These are phyloP conservation scores for Blepharisma undulans DNA, from an alignment of 169 alveolate species.

Conservation along the genomic window DNA sequence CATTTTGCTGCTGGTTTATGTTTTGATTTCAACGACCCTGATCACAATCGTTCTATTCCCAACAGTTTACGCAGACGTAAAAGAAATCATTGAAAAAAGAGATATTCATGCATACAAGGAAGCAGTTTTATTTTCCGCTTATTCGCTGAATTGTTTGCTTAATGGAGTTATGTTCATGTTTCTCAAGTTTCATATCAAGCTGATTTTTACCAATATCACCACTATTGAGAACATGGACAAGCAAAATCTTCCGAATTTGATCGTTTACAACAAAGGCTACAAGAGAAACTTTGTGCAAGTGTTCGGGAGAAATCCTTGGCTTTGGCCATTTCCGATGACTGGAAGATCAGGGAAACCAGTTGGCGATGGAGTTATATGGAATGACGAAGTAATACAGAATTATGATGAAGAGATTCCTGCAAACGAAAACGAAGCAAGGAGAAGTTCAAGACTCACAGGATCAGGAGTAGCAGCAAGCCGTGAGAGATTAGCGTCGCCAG, in stretches of 20 bases:
- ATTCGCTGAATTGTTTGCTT: not conserved
- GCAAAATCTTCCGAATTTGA: conserved; percentile 3
- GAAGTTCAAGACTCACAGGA: not conserved
- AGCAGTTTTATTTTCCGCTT: not conserved
- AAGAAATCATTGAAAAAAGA: not conserved
- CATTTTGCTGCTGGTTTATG: conserved; percentile 67
- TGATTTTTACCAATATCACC: conserved; percentile 55
- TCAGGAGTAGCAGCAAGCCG: not conserved
- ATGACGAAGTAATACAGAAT: not conserved
- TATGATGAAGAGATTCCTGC: conserved; percentile 29
- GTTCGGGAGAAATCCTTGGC: conserved; percentile 67
- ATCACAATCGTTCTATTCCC: not conserved
- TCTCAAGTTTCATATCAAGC: conserved; percentile 63
- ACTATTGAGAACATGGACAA: conserved; percentile 76
- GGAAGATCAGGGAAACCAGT: conserved; percentile 81
- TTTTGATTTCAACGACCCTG: conserved; percentile 50
- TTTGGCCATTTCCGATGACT: conserved; percentile 78
- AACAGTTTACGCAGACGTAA: not conserved
- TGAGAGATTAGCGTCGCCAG: not conserved
- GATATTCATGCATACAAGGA: not conserved
- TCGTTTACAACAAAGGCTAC: conserved; percentile 51
- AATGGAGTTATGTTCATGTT: conserved; percentile 39
- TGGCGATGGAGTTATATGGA: conserved; percentile 89
- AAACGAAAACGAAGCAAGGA: conserved; percentile 28
- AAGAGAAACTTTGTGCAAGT: conserved; percentile 72